Evolutionary conservation across 208 protist genomes (phyloP), one percentile per base, ranked within the genome.

Genomic region (Wallacemonas sp.): DNA sequence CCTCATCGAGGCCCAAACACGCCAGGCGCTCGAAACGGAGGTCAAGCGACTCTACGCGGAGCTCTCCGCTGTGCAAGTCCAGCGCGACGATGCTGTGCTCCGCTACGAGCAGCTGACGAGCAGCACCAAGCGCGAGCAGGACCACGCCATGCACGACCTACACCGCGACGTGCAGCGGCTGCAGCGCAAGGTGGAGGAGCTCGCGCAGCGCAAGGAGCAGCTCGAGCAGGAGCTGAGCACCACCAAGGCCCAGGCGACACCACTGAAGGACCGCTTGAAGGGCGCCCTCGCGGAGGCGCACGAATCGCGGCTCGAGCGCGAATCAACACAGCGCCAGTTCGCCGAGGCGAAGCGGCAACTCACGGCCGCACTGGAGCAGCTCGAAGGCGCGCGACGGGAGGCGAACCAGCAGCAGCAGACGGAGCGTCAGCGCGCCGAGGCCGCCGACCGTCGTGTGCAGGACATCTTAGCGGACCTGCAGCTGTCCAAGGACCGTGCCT

Each of bases 11-110:
- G 61, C 77, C 39, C 88, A 94, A 64, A 67, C 85, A 14, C 72
- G 82, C 20, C 80, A 84, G 62, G 82, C 88, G n/a, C 80, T 82
- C 12, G 85, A 87, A 42, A 70, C 80, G 49, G 88, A 94, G 63
- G n/a, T 94, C 48, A 84, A 89, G 70, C 85, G 85, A 2, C 72
- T 94, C 29, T 85, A 85, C 72, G 68, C 61, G 18, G 88, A 94
- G 54, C 68, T 92, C 4, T 73, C 84, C 1, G 29, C 70, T 2
- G 48, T 85, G 26, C 85, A 92, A 66, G 32, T 84, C 23, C 85
- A 94, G 70, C 74, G 86, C 20, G 80, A 94, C 55, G 88, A 89
- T 32, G 85, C 85, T 18, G 26, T 86, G 50, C 77, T 82, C 31
- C 88, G 87, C 33, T 86, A 78, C 55, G 84, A 92, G 63, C 88